Evolutionary conservation across 257 asterid genomes (phyloP).

Genomic region (Catharanthus roseus): DNA sequence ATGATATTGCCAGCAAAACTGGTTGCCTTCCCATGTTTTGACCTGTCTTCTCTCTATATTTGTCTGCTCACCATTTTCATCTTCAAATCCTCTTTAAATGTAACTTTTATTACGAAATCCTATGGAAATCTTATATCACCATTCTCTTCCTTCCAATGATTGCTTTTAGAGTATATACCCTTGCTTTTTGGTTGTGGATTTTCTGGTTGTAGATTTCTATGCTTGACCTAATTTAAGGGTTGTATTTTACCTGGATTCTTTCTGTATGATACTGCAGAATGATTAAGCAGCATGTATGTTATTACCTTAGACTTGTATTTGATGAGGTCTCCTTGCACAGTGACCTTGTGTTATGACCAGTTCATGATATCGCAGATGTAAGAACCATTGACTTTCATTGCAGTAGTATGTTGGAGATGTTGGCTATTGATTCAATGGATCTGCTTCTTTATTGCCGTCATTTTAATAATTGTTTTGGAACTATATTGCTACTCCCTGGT

Average conservation of each 20-base stretch:
- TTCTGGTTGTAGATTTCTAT: neutral
- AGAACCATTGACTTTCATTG: neutral
- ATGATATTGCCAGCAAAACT: neutral
- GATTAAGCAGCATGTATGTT: neutral
- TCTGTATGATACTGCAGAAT: neutral
- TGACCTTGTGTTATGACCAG: neutral
- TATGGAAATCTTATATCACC: no score
- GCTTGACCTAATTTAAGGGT: neutral
- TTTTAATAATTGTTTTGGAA: no score
- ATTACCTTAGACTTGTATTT: neutral
- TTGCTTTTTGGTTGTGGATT: neutral
- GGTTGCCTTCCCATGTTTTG: neutral
- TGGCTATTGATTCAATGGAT: neutral
- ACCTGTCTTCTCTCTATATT: neutral
- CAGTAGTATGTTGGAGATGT: neutral
- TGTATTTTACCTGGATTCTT: no score
- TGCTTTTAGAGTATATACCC: neutral
- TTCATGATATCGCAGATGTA: neutral
- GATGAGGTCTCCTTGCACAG: neutral
- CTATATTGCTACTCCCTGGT: neutral
- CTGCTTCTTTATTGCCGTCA: neutral
- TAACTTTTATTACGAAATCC: no score
- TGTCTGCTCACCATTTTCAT: neutral
- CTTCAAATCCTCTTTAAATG: neutral
- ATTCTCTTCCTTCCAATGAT: neutral